phyloP scores from a whole-genome alignment of 1,139 yeast genomes.

The Pichia sp. region DNA sequence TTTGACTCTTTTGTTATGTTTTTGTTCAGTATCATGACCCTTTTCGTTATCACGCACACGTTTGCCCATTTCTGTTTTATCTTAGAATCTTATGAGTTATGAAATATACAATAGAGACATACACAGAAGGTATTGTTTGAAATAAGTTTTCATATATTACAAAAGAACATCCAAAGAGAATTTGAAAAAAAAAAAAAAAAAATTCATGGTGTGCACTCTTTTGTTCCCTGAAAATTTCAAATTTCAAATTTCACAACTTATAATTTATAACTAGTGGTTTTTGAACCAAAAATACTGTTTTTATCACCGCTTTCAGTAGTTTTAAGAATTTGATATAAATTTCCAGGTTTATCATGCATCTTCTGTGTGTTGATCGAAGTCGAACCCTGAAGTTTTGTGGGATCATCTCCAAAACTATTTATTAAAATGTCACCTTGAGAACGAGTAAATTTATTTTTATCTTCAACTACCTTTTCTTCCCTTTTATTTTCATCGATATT shows the following conservation, averaged over 20 bases:
- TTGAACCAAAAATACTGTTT: slow-evolving; percentile 28
- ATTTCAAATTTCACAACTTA: background rate
- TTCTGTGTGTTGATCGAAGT: too few species aligned
- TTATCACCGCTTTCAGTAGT: slow-evolving; percentile 26
- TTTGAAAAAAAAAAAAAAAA: slow-evolving; percentile 2
- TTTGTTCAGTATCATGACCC: slow-evolving; percentile 10
- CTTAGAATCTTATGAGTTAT: too few species aligned
- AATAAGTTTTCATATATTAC: background rate
- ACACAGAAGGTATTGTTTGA: background rate
- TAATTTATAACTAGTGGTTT: slow-evolving; percentile 20
- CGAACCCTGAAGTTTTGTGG: background rate
- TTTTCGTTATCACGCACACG: slow-evolving; percentile 1
- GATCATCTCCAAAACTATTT: slow-evolving; percentile 21
- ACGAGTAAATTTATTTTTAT: background rate
- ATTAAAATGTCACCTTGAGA: slow-evolving; percentile 21
- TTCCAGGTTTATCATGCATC: slow-evolving; percentile 10
- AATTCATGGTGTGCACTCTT: slow-evolving; percentile 2
- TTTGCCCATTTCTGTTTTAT: slow-evolving; percentile 7
- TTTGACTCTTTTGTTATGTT: background rate
- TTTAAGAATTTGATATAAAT: slow-evolving; percentile 39
- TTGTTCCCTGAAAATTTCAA: too few species aligned
- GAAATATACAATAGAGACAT: background rate
- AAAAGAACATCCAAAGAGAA: background rate
- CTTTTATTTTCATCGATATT: slow-evolving; percentile 32
- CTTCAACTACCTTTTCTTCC: slow-evolving; percentile 21